phyloP scores from a whole-genome alignment of 257 asterid genomes.

The Solanum arcanum region DNA sequence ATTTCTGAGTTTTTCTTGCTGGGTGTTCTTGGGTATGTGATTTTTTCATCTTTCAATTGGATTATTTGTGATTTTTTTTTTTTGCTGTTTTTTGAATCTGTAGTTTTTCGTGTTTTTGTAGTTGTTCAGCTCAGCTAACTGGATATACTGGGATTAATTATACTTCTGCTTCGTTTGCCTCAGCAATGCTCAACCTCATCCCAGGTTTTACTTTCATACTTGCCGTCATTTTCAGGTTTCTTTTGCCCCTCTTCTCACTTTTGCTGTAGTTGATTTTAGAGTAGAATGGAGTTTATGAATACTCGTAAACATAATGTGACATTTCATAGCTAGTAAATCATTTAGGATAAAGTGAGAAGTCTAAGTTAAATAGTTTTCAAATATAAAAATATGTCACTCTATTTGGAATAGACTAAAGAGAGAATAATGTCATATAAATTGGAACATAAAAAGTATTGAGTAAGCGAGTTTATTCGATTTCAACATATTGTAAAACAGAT shows the following conservation, averaged over 20 bases:
- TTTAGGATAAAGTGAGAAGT: neutral
- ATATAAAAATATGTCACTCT: neutral
- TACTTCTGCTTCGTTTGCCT: conserved; percentile 67
- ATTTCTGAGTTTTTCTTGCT: conserved; percentile 56
- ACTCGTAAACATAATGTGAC: neutral
- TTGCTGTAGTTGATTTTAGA: neutral
- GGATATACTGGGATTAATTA: conserved; percentile 75
- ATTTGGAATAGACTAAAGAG: neutral
- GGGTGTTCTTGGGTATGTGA: conserved; percentile 66
- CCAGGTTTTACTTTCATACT: conserved; percentile 86
- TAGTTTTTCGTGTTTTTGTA: conserved; percentile 9
- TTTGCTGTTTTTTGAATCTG: neutral
- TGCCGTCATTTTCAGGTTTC: conserved; percentile 68
- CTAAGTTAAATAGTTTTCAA: neutral
- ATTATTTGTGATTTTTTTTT: neutral
- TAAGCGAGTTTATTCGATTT: neutral
- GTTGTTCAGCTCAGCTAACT: conserved; percentile 78
- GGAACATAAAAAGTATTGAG: neutral
- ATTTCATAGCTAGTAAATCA: neutral
- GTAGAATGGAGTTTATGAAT: neutral
- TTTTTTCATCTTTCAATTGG: neutral
- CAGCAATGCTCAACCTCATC: conserved; percentile 85
- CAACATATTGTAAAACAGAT: neutral
- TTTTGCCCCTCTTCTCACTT: neutral
- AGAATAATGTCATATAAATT: neutral